Percentiles rank a stretch among this genome's conserved stretches.
Evolutionary conservation across 2,329 filamentous ascomycete genomes (phyloP).

Genomic region (Coniochaeta sp.): DNA sequence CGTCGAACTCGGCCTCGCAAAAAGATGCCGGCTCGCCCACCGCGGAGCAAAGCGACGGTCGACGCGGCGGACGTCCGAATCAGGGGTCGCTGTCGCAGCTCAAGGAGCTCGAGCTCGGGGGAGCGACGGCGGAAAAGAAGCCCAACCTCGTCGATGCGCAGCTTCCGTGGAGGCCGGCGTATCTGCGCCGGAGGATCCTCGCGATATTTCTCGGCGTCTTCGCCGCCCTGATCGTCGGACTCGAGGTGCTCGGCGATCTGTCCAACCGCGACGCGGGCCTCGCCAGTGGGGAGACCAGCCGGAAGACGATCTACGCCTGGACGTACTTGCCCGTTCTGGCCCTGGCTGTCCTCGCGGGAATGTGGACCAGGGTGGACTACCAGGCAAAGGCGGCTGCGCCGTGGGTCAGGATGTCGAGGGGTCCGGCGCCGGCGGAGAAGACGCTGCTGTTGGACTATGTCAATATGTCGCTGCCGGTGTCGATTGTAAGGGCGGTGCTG

Average conservation of each 20-base stretch:
- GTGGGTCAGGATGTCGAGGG: constrained; percentile 26
- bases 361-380: constrained; percentile 30
- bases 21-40: constrained; percentile 7
- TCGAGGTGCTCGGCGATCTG: constrained; percentile 22
- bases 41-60: not conserved
- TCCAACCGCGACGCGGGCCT: constrained; percentile 23
- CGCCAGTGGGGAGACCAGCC: constrained; percentile 9
- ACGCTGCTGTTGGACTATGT: constrained; percentile 29
- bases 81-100: not conserved
- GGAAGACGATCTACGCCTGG: constrained; percentile 24
- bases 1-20: constrained; percentile 15
- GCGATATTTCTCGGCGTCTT: constrained; percentile 21
- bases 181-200: constrained; percentile 24
- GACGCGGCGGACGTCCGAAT: not conserved
- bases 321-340: constrained; percentile 26
- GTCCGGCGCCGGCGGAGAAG: constrained; percentile 18
- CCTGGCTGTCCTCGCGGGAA: constrained; percentile 21
- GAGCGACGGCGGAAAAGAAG: constrained; percentile 8
- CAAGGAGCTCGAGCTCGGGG: constrained; percentile 5
- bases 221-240: constrained; percentile 17
- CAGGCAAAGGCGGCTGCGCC: constrained; percentile 29
- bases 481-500: constrained; percentile 18
- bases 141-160: constrained; percentile 17
- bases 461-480: constrained; percentile 19
- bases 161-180: constrained; percentile 27